A percentile compares a stretch with the other conserved stretches of the same genome.
Evolutionary conservation across 106 monocot genomes (phyloP).

Genomic region (Dendrobium officinale): DNA sequence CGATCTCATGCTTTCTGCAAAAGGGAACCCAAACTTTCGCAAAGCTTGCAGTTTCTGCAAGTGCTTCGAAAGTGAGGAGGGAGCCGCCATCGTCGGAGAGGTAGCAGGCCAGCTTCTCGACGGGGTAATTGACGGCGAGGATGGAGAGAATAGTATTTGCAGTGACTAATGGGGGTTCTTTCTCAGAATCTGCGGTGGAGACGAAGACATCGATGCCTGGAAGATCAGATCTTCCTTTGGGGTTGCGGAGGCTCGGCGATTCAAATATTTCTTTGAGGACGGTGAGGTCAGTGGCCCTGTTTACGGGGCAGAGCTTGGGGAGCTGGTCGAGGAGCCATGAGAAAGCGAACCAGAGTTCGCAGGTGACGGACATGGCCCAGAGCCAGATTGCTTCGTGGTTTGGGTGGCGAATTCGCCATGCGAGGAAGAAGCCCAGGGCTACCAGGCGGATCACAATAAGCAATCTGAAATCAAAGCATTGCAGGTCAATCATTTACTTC

Average conservation of each 20-base stretch:
- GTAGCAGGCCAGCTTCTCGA: slow-evolving; percentile 78
- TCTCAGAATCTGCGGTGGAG: slow-evolving; percentile 68
- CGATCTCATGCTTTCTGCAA: slow-evolving; percentile 82
- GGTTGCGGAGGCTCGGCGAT: slow-evolving; percentile 48
- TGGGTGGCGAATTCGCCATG: slow-evolving; percentile 67
- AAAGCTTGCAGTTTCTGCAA: slow-evolving; percentile 72
- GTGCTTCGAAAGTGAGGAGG: slow-evolving; percentile 60
- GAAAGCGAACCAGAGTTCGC: slow-evolving; percentile 76
- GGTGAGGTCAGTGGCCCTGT: slow-evolving; percentile 53
- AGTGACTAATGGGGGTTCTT: slow-evolving; percentile 65
- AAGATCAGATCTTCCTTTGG: slow-evolving; percentile 67
- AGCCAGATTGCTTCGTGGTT: slow-evolving; percentile 71
- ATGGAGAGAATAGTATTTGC: slow-evolving; percentile 76
- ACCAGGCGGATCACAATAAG: slow-evolving; percentile 51
- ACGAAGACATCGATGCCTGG: slow-evolving; percentile 75
- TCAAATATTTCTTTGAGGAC: slow-evolving; percentile 58
- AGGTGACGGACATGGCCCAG: slow-evolving; percentile 62
- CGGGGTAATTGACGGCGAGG: slow-evolving; percentile 71
- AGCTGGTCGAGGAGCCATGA: slow-evolving; percentile 87
- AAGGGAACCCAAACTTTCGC: slow-evolving; percentile 87
- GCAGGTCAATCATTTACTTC: not conserved
- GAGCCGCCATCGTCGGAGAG: slow-evolving; percentile 77
- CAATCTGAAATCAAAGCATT: slow-evolving; percentile 24
- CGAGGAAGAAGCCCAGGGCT: slow-evolving; percentile 64
- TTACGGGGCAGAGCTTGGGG: slow-evolving; percentile 75